Base-by-base conservation (phyloP, 768 basidiomycete species). In the Lentinula detonsa region DNA sequence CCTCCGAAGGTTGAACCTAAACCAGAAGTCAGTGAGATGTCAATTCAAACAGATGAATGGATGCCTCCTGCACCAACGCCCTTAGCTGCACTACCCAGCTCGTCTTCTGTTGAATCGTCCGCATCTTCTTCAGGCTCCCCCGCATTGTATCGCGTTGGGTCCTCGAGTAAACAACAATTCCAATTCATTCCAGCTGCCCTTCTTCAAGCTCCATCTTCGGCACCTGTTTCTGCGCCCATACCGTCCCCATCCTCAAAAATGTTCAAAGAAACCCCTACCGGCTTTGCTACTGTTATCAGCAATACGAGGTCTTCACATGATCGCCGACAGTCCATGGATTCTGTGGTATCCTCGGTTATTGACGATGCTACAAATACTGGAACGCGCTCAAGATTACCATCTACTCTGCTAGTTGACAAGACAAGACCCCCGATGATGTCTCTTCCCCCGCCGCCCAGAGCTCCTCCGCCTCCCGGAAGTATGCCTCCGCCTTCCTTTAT, bases 341-440 rank as follows among this genome's bases (percentile, higher is more conserved):
- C 88, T 18, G 77, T 81, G 23, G 71, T 86, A 42, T 85, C 87
- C 1, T 76, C 82, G 2, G 75, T 75, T 37, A 69, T 77, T 42
- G 81, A 81, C 42, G 81, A 81, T 35, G 79, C 75, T 63, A 71
- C 78, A 21, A 56, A 61, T 18, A 61, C 72, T 6, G 42, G 33
- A 34, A 65, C 64, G 50, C 83, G 87, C 35, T 78, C 85, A n/a
- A 83, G 87, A 46, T 83, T 84, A n/a, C 77, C 84, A 18, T 85
- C 87, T 35, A 67, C 72, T 74, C 78, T 23, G 9, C 72, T 79
- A 5, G 80, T 87, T 33, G 90, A 91, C 75, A 93, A 88, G 76
- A 83, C 88, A 16, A 85, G 84, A 57, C 94, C 93, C 50, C 92
- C 93, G 0, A 92, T 85, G 73, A 91, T 93, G 89, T 75, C 84